Conservation (phyloP, 768 basidiomycete species). For the Suillus ampliporus region DNA sequence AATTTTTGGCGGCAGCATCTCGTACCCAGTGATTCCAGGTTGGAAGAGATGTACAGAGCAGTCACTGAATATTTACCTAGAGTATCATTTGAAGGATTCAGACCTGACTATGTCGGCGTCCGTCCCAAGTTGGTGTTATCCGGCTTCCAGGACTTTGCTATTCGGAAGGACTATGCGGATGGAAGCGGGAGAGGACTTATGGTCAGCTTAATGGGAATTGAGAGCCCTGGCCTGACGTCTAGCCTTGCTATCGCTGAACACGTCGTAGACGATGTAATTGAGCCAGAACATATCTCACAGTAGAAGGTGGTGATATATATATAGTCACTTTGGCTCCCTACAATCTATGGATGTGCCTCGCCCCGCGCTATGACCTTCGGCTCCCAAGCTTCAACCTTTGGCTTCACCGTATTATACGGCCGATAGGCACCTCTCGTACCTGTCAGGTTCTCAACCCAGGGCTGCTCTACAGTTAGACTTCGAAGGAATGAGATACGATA, state of each 20-base stretch:
- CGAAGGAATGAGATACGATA: not conserved
- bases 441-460: conserved; percentile 87
- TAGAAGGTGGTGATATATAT: conserved; percentile 1
- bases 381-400: conserved; percentile 86
- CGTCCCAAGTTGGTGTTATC: conserved; percentile 87
- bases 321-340: not conserved
- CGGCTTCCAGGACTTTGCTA: conserved; percentile 85
- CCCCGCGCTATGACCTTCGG: conserved; percentile 67
- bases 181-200: conserved; percentile 47
- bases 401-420: conserved; percentile 83
- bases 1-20: conserved; percentile 83
- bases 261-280: conserved; percentile 68
- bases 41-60: conserved; percentile 70
- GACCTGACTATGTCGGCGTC: conserved; percentile 85
- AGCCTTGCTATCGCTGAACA: conserved; percentile 86
- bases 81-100: conserved; percentile 62
- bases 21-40: conserved; percentile 62
- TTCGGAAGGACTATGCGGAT: conserved; percentile 68
- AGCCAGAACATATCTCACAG: conserved; percentile 6
- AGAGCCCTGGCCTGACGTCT: conserved; percentile 91
- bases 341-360: conserved; percentile 16
- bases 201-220: conserved; percentile 89
- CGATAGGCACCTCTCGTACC: conserved; percentile 92
- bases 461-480: conserved; percentile 48
- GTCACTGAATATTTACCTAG: conserved; percentile 78